Conservation (phyloP, 1,284 basidiomycete species). For the Tilletia indica region DNA sequence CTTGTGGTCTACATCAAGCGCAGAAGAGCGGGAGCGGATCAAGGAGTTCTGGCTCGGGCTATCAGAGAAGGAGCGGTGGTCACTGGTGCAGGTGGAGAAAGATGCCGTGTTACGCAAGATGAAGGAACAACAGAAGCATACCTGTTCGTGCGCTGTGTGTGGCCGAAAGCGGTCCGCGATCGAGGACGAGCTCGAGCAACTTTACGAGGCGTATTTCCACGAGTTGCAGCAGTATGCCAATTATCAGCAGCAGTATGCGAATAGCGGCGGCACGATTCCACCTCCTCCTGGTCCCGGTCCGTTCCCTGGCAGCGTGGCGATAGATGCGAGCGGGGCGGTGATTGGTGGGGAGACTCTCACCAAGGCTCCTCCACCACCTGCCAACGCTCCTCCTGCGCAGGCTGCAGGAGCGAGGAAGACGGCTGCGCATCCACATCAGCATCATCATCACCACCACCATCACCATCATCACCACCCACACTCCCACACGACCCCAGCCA, state of each 20-base stretch:
- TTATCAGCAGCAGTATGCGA: slow-evolving; percentile 89
- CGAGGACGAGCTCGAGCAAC: slow-evolving; percentile 96
- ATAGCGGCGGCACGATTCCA: slow-evolving; percentile 77
- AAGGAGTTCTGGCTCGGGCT: slow-evolving; percentile 95
- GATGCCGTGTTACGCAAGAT: slow-evolving; percentile 94
- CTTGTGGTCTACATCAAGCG: slow-evolving; percentile 84
- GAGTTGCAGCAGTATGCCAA: slow-evolving; percentile 98
- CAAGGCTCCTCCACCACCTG: slow-evolving; percentile 23
- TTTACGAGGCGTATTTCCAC: slow-evolving; percentile 99
- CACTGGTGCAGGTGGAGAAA: slow-evolving; percentile 92
- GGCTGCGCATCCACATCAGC: slow-evolving; percentile 11
- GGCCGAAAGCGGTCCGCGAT: slow-evolving; percentile 94
- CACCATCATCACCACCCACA: slow-evolving; percentile 24
- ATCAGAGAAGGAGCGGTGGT: slow-evolving; percentile 79
- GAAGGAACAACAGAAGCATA: slow-evolving; percentile 98
- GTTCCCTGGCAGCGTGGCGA: slow-evolving; percentile 93
- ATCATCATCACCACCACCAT: slow-evolving; percentile 20
- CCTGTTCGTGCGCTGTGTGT: slow-evolving; percentile 92
- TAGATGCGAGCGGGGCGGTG: slow-evolving; percentile 78
- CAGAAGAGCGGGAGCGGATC: slow-evolving; percentile 90
- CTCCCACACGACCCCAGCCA: slow-evolving; percentile 8
- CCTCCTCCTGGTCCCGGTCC: slow-evolving; percentile 94
- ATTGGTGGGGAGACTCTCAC: slow-evolving; percentile 67
- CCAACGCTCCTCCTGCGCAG: slow-evolving; percentile 16
- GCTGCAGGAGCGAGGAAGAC: slow-evolving; percentile 25